Evolutionary conservation across 2,329 filamentous ascomycete species (phyloP).

Genomic region (Orbilia brochopaga): DNA sequence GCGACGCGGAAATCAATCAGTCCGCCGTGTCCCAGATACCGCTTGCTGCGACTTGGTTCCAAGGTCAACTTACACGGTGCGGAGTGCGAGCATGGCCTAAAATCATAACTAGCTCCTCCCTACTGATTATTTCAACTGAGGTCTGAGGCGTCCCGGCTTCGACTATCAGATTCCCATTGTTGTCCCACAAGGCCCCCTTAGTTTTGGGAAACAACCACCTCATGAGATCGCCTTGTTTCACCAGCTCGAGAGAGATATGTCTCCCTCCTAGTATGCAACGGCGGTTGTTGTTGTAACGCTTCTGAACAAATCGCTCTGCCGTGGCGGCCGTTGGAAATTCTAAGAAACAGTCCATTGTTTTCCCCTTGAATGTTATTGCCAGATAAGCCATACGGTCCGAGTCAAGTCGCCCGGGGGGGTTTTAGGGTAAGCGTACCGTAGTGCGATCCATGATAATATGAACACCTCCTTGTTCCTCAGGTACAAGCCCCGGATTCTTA

Average conservation of each 20-base stretch:
- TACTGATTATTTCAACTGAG: slow-evolving; percentile 64
- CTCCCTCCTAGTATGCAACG: slow-evolving; percentile 65
- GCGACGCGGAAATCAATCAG: neutral
- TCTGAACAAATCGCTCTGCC: slow-evolving; percentile 61
- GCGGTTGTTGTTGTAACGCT: slow-evolving; percentile 53
- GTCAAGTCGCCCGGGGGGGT: neutral
- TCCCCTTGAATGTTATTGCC: slow-evolving; percentile 61
- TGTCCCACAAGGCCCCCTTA: slow-evolving; percentile 65
- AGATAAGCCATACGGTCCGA: neutral
- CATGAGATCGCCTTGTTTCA: slow-evolving; percentile 67
- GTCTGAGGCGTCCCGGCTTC: slow-evolving; percentile 57
- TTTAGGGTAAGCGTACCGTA: slow-evolving; percentile 49
- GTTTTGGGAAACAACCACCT: slow-evolving; percentile 68
- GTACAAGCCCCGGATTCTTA: slow-evolving; percentile 65
- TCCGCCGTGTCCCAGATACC: neutral
- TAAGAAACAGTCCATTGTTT: slow-evolving; percentile 68
- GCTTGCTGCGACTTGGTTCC: neutral
- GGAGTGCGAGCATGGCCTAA: slow-evolving; percentile 69
- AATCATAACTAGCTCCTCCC: slow-evolving; percentile 70
- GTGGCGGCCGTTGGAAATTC: slow-evolving; percentile 65
- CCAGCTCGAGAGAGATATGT: slow-evolving; percentile 65
- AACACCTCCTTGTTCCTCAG: slow-evolving; percentile 61
- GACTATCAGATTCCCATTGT: slow-evolving; percentile 53
- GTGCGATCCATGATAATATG: slow-evolving; percentile 70
- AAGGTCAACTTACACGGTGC: slow-evolving; percentile 64